Conservation (phyloP, 345 rosid genomes). For the Luvunga scandens region DNA sequence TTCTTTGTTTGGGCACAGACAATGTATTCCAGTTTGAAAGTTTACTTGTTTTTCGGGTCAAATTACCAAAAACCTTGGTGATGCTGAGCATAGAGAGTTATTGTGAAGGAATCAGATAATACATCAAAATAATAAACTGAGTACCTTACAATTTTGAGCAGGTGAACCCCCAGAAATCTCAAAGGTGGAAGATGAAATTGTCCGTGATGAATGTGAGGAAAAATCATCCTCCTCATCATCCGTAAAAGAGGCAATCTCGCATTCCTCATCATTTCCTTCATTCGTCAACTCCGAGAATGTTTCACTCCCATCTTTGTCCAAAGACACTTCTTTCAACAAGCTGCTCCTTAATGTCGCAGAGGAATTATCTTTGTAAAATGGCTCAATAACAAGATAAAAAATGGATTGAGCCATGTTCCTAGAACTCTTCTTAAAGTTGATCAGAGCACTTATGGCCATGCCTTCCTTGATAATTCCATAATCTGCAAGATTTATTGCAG, state of each 20-base stretch:
- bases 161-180: slow-evolving; percentile 32
- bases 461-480: slow-evolving; percentile 56
- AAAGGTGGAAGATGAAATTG: slow-evolving; percentile 43
- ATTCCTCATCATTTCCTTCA: slow-evolving; percentile 51
- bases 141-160: slow-evolving; percentile 49
- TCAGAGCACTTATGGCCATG: slow-evolving; percentile 42
- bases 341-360: slow-evolving; percentile 24
- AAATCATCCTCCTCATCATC: slow-evolving; percentile 73
- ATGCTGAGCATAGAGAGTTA: not conserved
- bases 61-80: not conserved
- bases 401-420: slow-evolving; percentile 47
- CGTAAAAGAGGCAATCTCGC: slow-evolving; percentile 68
- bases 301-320: slow-evolving; percentile 56
- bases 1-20: not conserved
- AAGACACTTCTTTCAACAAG: slow-evolving; percentile 37
- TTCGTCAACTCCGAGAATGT: slow-evolving; percentile 54
- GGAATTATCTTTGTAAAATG: slow-evolving; percentile 49
- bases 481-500: slow-evolving; percentile 74
- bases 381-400: slow-evolving; percentile 59
- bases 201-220: slow-evolving; percentile 53
- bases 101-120: not conserved
- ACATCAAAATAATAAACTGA: not conserved
- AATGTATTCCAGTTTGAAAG: not conserved
- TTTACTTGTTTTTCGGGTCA: not conserved
- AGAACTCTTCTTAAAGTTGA: slow-evolving; percentile 61